phyloP scores from a whole-genome alignment of 2,329 filamentous ascomycete species.

The Didymella lethalis region DNA sequence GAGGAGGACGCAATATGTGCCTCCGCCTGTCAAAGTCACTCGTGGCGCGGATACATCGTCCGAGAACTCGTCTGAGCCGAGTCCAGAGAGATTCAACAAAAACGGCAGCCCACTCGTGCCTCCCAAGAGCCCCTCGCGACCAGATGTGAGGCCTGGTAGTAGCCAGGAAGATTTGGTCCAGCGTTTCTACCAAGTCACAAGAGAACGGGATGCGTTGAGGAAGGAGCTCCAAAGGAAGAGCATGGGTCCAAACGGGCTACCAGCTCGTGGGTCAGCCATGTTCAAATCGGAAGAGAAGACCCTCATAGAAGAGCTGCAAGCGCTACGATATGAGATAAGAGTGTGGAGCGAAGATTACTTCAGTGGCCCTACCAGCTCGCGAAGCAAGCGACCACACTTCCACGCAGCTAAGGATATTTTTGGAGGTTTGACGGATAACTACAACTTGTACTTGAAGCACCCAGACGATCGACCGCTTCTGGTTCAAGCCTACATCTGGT shows the following conservation, averaged over 20 bases:
- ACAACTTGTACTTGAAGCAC: constrained; percentile 44
- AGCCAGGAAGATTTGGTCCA: constrained; percentile 50
- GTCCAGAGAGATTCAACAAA: constrained; percentile 30
- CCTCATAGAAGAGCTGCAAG: constrained; percentile 47
- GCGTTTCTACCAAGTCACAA: constrained; percentile 50
- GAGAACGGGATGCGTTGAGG: constrained; percentile 48
- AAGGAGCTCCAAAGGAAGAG: constrained; percentile 49
- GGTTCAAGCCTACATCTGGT: constrained; percentile 50
- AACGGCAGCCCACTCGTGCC: constrained; percentile 41
- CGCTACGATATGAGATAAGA: constrained; percentile 46
- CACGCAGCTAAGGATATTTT: constrained; percentile 46
- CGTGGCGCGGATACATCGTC: constrained; percentile 38
- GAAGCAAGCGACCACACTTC: constrained; percentile 44
- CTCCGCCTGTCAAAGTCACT: constrained; percentile 37
- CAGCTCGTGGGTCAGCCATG: constrained; percentile 34
- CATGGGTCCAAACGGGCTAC: constrained; percentile 42
- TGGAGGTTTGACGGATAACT: constrained; percentile 46
- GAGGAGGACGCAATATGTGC: constrained; percentile 41
- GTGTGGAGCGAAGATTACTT: constrained; percentile 50
- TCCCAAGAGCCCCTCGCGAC: constrained; percentile 48
- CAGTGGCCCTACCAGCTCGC: constrained; percentile 34
- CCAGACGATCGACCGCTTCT: constrained; percentile 44
- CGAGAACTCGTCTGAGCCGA: constrained; percentile 35
- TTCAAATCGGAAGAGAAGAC: constrained; percentile 49
- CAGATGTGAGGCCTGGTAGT: constrained; percentile 40